Conservation (phyloP, 345 rosid genomes). For the Tarenaya hassleriana region DNA sequence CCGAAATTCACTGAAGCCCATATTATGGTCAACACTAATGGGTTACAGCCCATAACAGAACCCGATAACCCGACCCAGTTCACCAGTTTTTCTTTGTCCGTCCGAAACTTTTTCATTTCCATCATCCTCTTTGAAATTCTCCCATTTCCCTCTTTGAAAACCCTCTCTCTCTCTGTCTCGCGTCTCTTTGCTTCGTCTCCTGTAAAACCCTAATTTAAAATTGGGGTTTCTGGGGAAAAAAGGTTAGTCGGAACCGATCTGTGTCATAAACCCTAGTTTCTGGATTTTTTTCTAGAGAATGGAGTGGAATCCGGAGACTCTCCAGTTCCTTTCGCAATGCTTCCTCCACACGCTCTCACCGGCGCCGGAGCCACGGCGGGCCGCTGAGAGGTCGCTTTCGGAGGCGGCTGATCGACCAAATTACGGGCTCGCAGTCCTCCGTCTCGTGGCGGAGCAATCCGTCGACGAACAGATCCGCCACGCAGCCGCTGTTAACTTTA, state of each 20-base stretch:
- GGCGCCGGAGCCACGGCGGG: constrained; percentile 68
- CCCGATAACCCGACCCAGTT: constrained; percentile 16
- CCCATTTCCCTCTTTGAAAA: too few relatives aligned
- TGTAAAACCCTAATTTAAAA: neutral
- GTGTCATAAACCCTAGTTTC: constrained; percentile 12
- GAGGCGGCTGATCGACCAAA: constrained; percentile 61
- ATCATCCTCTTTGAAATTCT: too few relatives aligned
- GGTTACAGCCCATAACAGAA: neutral
- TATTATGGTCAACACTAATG: neutral
- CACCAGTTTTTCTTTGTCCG: too few relatives aligned
- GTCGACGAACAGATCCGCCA: constrained; percentile 88
- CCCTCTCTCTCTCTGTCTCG: too few relatives aligned
- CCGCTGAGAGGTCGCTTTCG: constrained; percentile 60
- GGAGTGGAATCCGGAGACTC: constrained; percentile 65
- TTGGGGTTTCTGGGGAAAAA: constrained; percentile 23
- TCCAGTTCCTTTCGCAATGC: constrained; percentile 68
- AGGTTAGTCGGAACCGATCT: constrained; percentile 11
- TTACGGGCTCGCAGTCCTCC: constrained; percentile 75
- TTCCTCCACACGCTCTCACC: constrained; percentile 82
- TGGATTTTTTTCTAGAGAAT: constrained; percentile 21
- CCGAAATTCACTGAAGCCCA: neutral
- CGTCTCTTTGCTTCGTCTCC: too few relatives aligned
- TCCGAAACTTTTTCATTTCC: too few relatives aligned
- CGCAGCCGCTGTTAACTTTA: constrained; percentile 91
- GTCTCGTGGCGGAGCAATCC: constrained; percentile 61